phyloP scores from a whole-genome alignment of 805 yeast species.

The Yamadazyma paraphyllophila region DNA sequence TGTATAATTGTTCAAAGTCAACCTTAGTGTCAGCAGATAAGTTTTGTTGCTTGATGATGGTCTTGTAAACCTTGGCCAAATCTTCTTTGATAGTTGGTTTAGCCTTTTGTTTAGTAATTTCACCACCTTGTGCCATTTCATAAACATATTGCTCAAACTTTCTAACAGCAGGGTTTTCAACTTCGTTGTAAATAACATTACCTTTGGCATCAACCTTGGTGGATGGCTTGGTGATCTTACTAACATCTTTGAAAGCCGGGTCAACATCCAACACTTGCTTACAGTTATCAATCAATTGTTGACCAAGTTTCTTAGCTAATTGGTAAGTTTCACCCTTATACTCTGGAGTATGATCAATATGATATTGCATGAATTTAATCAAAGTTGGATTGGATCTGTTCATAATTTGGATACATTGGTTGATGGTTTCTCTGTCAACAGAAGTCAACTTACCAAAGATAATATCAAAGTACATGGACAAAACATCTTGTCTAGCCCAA shows the following conservation, averaged over 20 bases:
- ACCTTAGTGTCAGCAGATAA: slow-evolving; percentile 59
- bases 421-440: slow-evolving; percentile 92
- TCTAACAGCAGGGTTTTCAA: slow-evolving; percentile 84
- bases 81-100: slow-evolving; percentile 85
- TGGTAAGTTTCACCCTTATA: slow-evolving; percentile 88
- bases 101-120: slow-evolving; percentile 57
- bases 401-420: slow-evolving; percentile 96
- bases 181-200: slow-evolving; percentile 79
- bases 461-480: slow-evolving; percentile 91
- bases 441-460: slow-evolving; percentile 89
- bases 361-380: slow-evolving; percentile 95
- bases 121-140: slow-evolving; percentile 96
- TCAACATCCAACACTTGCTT: slow-evolving; percentile 72
- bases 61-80: slow-evolving; percentile 76
- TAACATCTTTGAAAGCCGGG: slow-evolving; percentile 95
- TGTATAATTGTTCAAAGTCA: slow-evolving; percentile 69
- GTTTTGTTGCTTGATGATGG: slow-evolving; percentile 70
- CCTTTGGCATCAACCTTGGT: slow-evolving; percentile 88
- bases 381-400: slow-evolving; percentile 93
- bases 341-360: slow-evolving; percentile 76
- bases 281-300: slow-evolving; percentile 94
- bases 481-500: slow-evolving; percentile 98
- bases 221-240: slow-evolving; percentile 92
- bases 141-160: slow-evolving; percentile 93
- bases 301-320: slow-evolving; percentile 86